These are phyloP conservation scores for Fusarium newnesense DNA, from an alignment of 2,329 filamentous ascomycete genomes.

Conservation along the genomic window DNA sequence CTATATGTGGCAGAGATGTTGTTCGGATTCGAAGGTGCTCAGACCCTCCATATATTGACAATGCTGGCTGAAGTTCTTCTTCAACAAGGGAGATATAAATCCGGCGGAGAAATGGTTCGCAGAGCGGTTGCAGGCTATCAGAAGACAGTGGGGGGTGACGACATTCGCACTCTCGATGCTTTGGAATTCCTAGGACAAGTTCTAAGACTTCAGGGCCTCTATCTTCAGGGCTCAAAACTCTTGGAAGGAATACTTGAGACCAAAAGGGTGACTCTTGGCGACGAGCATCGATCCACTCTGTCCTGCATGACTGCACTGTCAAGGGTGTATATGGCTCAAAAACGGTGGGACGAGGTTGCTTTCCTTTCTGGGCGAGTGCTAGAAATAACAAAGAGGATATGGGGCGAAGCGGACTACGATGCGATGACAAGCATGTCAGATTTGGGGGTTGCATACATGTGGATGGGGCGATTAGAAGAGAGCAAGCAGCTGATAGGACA, in stretches of 20 bases:
- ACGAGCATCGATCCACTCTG: background rate
- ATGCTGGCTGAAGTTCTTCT: rapidly evolving
- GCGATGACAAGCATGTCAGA: rapidly evolving
- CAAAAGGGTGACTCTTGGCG: rapidly evolving
- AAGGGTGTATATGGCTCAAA: rapidly evolving
- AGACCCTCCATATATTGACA: rapidly evolving
- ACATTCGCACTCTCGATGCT: rapidly evolving
- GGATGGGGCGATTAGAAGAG: rapidly evolving
- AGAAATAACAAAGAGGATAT: rapidly evolving
- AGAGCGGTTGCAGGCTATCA: rapidly evolving
- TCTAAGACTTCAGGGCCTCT: rapidly evolving
- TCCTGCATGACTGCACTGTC: rapidly evolving
- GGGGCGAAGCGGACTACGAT: rapidly evolving
- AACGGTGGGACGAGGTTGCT: rapidly evolving
- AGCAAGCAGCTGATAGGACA: rapidly evolving
- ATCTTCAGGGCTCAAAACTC: rapidly evolving
- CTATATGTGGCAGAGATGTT: background rate
- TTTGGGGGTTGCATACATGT: rapidly evolving
- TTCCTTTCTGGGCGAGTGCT: rapidly evolving
- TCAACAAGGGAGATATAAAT: rapidly evolving
- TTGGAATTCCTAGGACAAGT: rapidly evolving
- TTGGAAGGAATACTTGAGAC: rapidly evolving
- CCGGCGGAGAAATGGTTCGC: background rate
- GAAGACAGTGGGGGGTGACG: rapidly evolving
- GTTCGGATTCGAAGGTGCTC: background rate